These are phyloP conservation scores for Colletotrichum musicola DNA, from an alignment of 2,329 filamentous ascomycete genomes.

Conservation along the genomic window DNA sequence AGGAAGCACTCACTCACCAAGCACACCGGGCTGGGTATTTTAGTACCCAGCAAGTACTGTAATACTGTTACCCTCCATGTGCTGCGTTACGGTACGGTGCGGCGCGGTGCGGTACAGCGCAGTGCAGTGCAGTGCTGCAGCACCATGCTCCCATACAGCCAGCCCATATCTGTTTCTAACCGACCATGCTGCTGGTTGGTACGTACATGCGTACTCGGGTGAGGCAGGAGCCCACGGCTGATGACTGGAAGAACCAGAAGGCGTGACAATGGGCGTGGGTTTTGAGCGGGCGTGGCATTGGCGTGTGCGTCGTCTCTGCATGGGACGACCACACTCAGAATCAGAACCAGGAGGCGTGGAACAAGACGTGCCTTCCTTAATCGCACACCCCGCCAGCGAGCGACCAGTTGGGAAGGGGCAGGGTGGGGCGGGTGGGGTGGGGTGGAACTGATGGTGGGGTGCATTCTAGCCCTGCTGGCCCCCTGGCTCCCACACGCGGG, in stretches of 20 bases:
- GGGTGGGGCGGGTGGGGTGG: not conserved
- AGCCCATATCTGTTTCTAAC: slow-evolving; percentile 3
- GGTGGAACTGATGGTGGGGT: slow-evolving; percentile 14
- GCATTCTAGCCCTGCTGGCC: slow-evolving; percentile 31
- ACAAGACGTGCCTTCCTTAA: too few species aligned
- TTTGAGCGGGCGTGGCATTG: too few species aligned
- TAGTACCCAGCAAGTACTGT: too few species aligned
- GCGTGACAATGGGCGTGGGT: not conserved
- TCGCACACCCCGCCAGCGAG: not conserved
- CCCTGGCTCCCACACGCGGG: slow-evolving; percentile 22
- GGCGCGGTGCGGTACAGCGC: too few species aligned
- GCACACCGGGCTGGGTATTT: too few species aligned
- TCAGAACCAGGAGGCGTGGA: too few species aligned
- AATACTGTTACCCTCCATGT: too few species aligned
- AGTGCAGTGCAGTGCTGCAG: too few species aligned
- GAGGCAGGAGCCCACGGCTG: slow-evolving; percentile 19
- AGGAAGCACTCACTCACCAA: too few species aligned
- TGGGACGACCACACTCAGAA: too few species aligned
- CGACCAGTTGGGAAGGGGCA: not conserved
- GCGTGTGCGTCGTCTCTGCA: too few species aligned
- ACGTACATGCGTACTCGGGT: slow-evolving; percentile 6
- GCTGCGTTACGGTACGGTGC: too few species aligned
- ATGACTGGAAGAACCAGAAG: slow-evolving; percentile 10
- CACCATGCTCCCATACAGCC: not conserved
- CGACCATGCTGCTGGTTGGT: not conserved